phyloP scores from a whole-genome alignment of 768 basidiomycete genomes.

The Ramaria sp. region DNA sequence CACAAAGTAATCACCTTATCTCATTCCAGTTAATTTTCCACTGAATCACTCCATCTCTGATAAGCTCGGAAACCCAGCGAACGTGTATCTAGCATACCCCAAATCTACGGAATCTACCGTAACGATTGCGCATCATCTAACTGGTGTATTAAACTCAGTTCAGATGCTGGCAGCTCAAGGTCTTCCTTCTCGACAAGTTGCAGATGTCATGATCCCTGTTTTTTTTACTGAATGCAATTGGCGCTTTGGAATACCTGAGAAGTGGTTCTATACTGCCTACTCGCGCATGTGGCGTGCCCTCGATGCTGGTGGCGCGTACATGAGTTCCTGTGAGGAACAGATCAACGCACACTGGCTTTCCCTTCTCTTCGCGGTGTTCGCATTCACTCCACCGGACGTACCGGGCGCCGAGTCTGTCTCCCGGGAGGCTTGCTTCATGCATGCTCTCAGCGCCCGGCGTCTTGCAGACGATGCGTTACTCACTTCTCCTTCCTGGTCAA shows the following conservation, averaged over 20 bases:
- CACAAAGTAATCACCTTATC: slow-evolving; percentile 27
- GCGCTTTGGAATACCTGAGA: slow-evolving; percentile 39
- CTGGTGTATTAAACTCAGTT: slow-evolving; percentile 23
- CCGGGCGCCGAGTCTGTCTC: slow-evolving; percentile 13
- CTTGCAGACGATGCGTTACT: slow-evolving; percentile 35
- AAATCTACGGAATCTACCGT: slow-evolving; percentile 29
- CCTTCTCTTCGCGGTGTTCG: slow-evolving; percentile 38
- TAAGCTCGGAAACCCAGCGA: slow-evolving; percentile 26
- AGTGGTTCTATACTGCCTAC: slow-evolving; percentile 34
- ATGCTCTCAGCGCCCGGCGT: slow-evolving; percentile 33
- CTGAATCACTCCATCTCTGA: slow-evolving; percentile 10
- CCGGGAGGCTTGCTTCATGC: slow-evolving; percentile 25
- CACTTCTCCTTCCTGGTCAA: slow-evolving; percentile 22
- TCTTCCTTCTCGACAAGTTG: slow-evolving; percentile 13
- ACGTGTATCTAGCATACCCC: slow-evolving; percentile 28
- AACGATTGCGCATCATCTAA: slow-evolving; percentile 20
- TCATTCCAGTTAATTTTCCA: not conserved
- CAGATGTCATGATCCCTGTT: slow-evolving; percentile 14
- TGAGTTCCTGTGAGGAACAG: slow-evolving; percentile 19
- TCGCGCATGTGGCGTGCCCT: slow-evolving; percentile 36
- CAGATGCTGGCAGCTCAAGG: slow-evolving; percentile 26
- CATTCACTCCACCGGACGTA: slow-evolving; percentile 25
- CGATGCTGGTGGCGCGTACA: slow-evolving; percentile 19
- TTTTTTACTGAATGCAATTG: slow-evolving; percentile 39
- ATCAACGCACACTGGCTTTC: slow-evolving; percentile 42